These are phyloP conservation scores for Acanthamoeba culbertsoni DNA, from an alignment of 208 protist genomes.

Conservation along the genomic window DNA sequence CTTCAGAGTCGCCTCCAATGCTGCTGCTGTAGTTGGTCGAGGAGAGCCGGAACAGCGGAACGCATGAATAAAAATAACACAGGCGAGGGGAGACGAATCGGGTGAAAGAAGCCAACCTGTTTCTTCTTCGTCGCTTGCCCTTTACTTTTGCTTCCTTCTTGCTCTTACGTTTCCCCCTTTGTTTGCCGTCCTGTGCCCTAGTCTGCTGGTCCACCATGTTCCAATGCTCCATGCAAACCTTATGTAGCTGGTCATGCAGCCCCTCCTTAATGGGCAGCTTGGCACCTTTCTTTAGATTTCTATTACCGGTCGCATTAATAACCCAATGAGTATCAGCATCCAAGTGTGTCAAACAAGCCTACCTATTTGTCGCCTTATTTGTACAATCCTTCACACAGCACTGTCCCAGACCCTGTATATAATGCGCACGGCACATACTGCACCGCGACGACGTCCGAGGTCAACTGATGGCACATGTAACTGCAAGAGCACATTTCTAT, in stretches of 20 bases:
- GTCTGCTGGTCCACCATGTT: conserved; percentile 38
- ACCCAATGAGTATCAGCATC: not conserved
- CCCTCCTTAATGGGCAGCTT: conserved; percentile 21
- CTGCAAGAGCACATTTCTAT: not conserved
- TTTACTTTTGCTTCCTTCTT: not conserved
- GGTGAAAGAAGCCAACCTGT: not conserved
- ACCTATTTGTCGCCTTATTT: conserved; percentile 29
- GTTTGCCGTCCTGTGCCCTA: not conserved
- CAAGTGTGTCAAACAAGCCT: not conserved
- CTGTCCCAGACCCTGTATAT: not conserved
- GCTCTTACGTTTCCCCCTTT: not conserved
- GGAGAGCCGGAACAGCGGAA: not conserved
- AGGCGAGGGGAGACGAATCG: not conserved
- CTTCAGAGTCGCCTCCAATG: conserved; percentile 4
- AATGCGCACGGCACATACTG: conserved; percentile 16
- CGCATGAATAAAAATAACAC: no score
- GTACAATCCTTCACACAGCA: conserved; percentile 24
- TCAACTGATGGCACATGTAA: not conserved
- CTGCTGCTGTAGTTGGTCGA: not conserved
- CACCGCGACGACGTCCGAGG: no score
- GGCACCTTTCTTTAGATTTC: conserved; percentile 9
- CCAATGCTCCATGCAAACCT: conserved; percentile 42
- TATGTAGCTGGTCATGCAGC: not conserved
- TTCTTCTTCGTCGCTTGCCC: not conserved
- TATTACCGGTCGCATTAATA: not conserved